Percentiles rank a stretch among this genome's conserved stretches.
Evolutionary conservation across 2,329 filamentous ascomycete species (phyloP).

Genomic region (Colletotrichum cereale): DNA sequence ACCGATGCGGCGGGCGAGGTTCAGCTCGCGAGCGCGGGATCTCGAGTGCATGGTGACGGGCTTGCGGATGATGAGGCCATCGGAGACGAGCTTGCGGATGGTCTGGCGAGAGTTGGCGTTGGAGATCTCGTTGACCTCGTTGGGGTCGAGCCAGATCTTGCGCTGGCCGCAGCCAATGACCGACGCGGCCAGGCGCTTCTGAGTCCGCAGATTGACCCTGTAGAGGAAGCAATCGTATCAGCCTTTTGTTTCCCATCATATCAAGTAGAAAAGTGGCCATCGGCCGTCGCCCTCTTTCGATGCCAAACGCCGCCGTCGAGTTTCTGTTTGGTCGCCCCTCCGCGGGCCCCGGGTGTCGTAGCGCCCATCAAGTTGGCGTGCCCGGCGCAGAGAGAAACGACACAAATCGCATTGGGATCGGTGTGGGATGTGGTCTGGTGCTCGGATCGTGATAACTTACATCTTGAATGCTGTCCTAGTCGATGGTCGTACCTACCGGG

Average conservation of each 20-base stretch:
- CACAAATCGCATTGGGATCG: slow-evolving; percentile 30
- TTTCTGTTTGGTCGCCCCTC: background rate
- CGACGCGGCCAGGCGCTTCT: slow-evolving; percentile 99
- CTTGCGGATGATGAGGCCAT: slow-evolving; percentile 99
- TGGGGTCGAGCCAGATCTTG: slow-evolving; percentile 99
- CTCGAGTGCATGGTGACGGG: slow-evolving; percentile 99
- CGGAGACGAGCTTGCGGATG: slow-evolving; percentile 98
- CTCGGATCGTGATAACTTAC: slow-evolving; percentile 48
- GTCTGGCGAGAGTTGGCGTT: slow-evolving; percentile 99
- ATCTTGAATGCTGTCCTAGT: slow-evolving; percentile 54
- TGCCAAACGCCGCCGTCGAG: slow-evolving; percentile 13
- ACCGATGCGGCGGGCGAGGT: slow-evolving; percentile 92
- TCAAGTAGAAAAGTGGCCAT: background rate
- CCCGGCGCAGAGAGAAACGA: slow-evolving; percentile 24
- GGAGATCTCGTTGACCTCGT: slow-evolving; percentile 98
- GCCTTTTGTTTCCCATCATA: slow-evolving; percentile 15
- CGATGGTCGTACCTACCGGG: slow-evolving; percentile 52
- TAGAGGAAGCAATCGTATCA: slow-evolving; percentile 41
- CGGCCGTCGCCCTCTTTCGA: background rate
- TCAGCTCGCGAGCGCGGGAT: slow-evolving; percentile 94
- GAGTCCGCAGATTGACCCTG: slow-evolving; percentile 99
- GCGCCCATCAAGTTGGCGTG: slow-evolving; percentile 9
- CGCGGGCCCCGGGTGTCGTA: slow-evolving; percentile 15
- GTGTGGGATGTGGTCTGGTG: slow-evolving; percentile 17
- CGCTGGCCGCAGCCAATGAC: slow-evolving; percentile 99